These are phyloP conservation scores for Astrocystis sublimbata DNA, from an alignment of 495 filamentous ascomycete species.

Conservation along the genomic window DNA sequence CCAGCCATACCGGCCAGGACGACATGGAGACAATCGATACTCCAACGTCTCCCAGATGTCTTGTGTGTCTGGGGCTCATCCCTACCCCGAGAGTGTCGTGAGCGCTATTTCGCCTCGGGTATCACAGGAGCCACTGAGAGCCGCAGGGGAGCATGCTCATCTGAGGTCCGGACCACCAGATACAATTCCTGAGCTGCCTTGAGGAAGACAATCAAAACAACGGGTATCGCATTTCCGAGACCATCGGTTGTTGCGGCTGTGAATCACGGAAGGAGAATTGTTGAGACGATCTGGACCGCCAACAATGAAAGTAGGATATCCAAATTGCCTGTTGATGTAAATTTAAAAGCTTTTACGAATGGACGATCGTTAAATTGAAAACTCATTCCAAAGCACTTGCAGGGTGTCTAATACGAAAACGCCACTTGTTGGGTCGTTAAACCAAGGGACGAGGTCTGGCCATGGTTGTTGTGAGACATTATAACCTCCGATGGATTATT, in stretches of 20 bases:
- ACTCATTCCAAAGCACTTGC: too few relatives aligned
- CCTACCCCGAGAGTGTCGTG: background rate
- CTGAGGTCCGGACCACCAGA: background rate
- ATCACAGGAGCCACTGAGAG: background rate
- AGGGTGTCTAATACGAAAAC: too few relatives aligned
- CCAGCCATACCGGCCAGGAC: slow-evolving; percentile 5
- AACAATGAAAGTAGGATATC: background rate
- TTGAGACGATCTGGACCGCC: too few relatives aligned
- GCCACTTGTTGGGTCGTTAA: too few relatives aligned
- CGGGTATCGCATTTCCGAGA: background rate
- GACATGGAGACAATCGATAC: background rate
- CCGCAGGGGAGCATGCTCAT: background rate
- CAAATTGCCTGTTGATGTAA: background rate
- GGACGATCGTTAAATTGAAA: too few relatives aligned
- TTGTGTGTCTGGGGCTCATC: background rate
- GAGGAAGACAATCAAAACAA: background rate
- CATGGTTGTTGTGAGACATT: too few relatives aligned
- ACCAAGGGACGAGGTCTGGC: too few relatives aligned
- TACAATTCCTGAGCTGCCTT: slow-evolving; percentile 5
- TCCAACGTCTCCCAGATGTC: slow-evolving; percentile 12
- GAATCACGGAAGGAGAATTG: background rate
- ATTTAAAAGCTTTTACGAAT: too few relatives aligned
- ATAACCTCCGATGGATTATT: too few relatives aligned
- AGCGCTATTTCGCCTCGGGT: slow-evolving; percentile 1
- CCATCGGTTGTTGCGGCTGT: background rate